Evolutionary conservation across 2,329 filamentous ascomycete species (phyloP).

Genomic region (Penicillium occitanis): DNA sequence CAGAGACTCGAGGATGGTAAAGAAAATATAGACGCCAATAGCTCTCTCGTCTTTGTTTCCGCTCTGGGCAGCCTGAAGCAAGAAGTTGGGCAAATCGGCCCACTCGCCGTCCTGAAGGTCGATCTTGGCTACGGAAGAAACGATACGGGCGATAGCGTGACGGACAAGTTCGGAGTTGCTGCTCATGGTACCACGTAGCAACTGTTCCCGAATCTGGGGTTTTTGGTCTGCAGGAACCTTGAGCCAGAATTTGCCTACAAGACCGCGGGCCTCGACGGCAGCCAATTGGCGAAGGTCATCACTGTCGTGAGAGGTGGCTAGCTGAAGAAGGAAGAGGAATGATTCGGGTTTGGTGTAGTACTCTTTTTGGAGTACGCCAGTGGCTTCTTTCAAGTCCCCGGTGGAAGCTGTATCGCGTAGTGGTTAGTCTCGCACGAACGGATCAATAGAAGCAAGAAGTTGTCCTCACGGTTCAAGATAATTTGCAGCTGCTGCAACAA

Average conservation of each 20-base stretch:
- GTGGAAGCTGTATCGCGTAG: slow-evolving; percentile 68
- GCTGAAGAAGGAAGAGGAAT: slow-evolving; percentile 81
- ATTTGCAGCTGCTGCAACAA: slow-evolving; percentile 85
- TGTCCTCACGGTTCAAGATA: slow-evolving; percentile 75
- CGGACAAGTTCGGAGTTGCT: slow-evolving; percentile 75
- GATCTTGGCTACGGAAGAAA: slow-evolving; percentile 79
- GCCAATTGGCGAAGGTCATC: slow-evolving; percentile 80
- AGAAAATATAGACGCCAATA: slow-evolving; percentile 90
- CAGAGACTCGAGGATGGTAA: slow-evolving; percentile 83
- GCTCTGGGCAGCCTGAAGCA: slow-evolving; percentile 77
- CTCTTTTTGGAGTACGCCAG: slow-evolving; percentile 84
- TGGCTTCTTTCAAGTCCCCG: slow-evolving; percentile 84
- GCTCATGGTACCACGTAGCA: slow-evolving; percentile 79
- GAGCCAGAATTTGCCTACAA: slow-evolving; percentile 84
- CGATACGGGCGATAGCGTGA: slow-evolving; percentile 83
- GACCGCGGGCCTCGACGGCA: slow-evolving; percentile 81
- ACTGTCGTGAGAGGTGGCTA: slow-evolving; percentile 74
- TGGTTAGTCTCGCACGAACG: slow-evolving; percentile 12
- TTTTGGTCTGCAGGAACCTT: slow-evolving; percentile 73
- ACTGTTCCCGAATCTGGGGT: slow-evolving; percentile 72
- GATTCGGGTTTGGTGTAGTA: slow-evolving; percentile 86
- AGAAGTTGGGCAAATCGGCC: slow-evolving; percentile 73
- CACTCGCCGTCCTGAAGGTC: slow-evolving; percentile 87
- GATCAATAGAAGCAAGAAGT: slow-evolving; percentile 19
- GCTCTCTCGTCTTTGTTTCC: slow-evolving; percentile 76